Evolutionary conservation across 192 early-diverging fungal genomes (phyloP).

Genomic region (Umbelopsis vinacea): DNA sequence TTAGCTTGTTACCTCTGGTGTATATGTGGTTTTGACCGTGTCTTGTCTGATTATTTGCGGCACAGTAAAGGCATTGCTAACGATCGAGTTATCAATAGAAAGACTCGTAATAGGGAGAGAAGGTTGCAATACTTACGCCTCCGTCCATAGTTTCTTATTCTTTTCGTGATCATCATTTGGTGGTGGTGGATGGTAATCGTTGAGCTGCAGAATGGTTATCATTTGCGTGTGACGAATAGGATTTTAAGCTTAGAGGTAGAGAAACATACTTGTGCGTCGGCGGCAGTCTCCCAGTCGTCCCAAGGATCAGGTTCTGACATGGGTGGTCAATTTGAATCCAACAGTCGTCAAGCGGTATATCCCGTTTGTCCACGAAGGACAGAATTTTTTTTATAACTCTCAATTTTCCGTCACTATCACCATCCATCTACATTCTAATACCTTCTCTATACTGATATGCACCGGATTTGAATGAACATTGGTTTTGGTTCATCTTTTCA

Average conservation of each 20-base stretch:
- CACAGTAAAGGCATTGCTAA: neutral
- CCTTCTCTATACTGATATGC: too few relatives aligned
- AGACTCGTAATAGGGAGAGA: neutral
- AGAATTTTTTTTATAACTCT: too few relatives aligned
- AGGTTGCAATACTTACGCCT: constrained; percentile 12
- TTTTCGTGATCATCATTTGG: constrained; percentile 22
- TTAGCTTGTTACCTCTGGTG: neutral
- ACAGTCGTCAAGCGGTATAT: neutral
- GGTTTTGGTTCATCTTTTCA: too few relatives aligned
- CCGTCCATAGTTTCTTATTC: constrained; percentile 13
- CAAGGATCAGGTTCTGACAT: constrained; percentile 23
- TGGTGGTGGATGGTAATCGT: constrained; percentile 23
- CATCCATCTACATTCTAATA: too few relatives aligned
- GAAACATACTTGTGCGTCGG: constrained; percentile 26
- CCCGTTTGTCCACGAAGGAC: neutral
- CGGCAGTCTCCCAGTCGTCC: constrained; percentile 36
- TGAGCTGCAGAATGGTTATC: constrained; percentile 8
- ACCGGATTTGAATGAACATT: too few relatives aligned
- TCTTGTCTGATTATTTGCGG: constrained; percentile 14
- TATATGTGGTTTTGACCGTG: neutral
- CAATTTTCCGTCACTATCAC: too few relatives aligned
- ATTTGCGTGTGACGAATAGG: neutral
- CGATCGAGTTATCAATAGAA: neutral
- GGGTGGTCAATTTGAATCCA: neutral
- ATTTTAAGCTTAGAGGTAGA: neutral